Evolutionary conservation across 2,329 filamentous ascomycete species (phyloP), one percentile per base, ranked within the genome.

Genomic region (Sporothrix inflata): DNA sequence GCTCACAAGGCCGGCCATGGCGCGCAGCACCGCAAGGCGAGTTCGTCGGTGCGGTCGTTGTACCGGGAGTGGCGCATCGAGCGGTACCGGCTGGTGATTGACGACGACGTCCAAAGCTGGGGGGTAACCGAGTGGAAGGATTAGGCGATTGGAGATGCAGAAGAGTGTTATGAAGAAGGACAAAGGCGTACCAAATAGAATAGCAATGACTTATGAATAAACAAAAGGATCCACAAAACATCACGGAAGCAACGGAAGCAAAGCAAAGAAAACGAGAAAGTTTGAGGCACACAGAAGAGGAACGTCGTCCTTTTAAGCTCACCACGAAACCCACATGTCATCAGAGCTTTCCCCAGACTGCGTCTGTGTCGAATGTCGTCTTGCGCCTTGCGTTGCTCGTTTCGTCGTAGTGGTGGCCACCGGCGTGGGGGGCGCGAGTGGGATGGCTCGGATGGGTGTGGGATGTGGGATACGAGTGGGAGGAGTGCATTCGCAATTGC

Each of bases 61-160:
- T 92, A 85, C 82, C 87, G 80, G 81, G 91, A 81, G 85, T 92
- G 91, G 87, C 84, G 85, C 73, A 93, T 94, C 77, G 90, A 92
- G 77, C 89, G 92, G 75, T 86, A 90, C 77, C 88, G 87, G 72
- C 83, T 97, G 77, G 87, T 88, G 47, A 87, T 97, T 74, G 84
- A 85, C 30, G 90, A 95, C 77, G 87, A 87, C 21, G 88, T 87
- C 49, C 80, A 85, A 75, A 85, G 82, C 60, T 96, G 92, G 90
- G 84, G 87, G 68, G 85, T 93, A 75, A 81, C 82, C 51, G 65
- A 67, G 45, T 67, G 65, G 65, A 38, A 51, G 45, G 65, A 67
- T 9, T 67, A 47, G 47, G 65, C 5, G 42, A 27, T 19, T 19
- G 4, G 11, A 7, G 42, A 19, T 1, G 21, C 21, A 16, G 60